Evolutionary conservation across 2,329 filamentous ascomycete species (phyloP).

Genomic region (Zasmidium angulare): DNA sequence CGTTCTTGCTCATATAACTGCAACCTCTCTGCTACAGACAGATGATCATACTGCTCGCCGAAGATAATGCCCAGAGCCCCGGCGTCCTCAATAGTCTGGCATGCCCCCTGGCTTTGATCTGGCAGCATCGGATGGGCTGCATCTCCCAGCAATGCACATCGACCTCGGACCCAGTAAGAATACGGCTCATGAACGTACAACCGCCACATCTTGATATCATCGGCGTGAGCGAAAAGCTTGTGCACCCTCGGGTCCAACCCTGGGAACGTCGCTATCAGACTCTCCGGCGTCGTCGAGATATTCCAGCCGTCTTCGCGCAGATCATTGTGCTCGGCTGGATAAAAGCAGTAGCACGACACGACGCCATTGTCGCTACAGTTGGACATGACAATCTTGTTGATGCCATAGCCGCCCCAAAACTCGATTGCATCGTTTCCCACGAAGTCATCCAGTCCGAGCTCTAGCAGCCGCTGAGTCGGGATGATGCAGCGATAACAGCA

Average conservation of each 20-base stretch:
- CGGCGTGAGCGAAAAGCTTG: not conserved
- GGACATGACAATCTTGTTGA: constrained; percentile 6
- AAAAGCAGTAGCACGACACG: not conserved
- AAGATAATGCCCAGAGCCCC: constrained; percentile 62
- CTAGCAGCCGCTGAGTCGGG: not conserved
- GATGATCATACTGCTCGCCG: constrained; percentile 40
- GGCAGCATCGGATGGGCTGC: constrained; percentile 55
- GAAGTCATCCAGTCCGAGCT: not conserved
- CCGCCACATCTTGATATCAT: constrained; percentile 2
- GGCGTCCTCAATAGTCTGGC: constrained; percentile 65
- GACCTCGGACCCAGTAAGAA: not conserved
- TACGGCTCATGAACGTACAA: not conserved
- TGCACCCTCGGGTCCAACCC: not conserved
- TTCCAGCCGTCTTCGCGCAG: constrained; percentile 4
- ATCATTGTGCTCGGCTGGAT: not conserved
- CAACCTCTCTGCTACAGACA: not conserved
- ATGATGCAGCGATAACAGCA: constrained; percentile 2
- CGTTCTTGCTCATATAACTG: not conserved
- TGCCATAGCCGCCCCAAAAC: constrained; percentile 7
- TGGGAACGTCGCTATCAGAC: not conserved
- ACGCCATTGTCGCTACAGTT: not conserved
- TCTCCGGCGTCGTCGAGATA: not conserved
- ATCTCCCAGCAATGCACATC: constrained; percentile 3
- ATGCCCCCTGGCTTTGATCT: constrained; percentile 65
- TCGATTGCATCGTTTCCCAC: constrained; percentile 2